Percentiles rank a stretch among this genome's conserved stretches.
phyloP scores from a whole-genome alignment of 192 early-diverging fungal species.

The Chytriomyces hyalinus region DNA sequence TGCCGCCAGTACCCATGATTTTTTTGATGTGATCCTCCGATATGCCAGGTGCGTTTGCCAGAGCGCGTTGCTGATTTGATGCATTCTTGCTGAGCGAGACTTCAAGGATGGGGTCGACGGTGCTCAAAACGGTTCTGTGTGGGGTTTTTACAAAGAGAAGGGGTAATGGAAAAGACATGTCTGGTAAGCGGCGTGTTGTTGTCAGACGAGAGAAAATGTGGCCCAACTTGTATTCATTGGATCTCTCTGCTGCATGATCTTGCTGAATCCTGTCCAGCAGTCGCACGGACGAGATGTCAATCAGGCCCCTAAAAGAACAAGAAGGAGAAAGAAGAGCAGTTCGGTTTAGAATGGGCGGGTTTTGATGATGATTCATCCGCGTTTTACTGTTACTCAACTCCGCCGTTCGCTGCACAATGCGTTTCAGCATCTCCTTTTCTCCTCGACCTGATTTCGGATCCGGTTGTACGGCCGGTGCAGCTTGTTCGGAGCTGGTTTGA shows the following conservation, averaged over 20 bases:
- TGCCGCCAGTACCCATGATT: background rate
- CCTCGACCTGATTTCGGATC: background rate
- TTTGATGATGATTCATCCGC: background rate
- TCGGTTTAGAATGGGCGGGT: background rate
- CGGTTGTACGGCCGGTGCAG: background rate
- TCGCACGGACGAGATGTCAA: slow-evolving; percentile 51
- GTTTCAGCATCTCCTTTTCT: slow-evolving; percentile 45
- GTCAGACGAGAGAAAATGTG: no score
- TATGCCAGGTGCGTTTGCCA: background rate
- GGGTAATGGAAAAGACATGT: background rate
- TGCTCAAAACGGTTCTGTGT: slow-evolving; percentile 7
- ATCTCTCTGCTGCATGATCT: slow-evolving; percentile 46
- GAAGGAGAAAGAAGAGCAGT: background rate
- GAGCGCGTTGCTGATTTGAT: background rate
- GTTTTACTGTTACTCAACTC: slow-evolving; percentile 44
- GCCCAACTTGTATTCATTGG: slow-evolving; percentile 41
- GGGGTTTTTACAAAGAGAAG: background rate
- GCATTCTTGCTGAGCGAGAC: background rate
- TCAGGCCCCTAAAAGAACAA: slow-evolving; percentile 37
- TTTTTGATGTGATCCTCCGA: background rate
- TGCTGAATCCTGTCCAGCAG: slow-evolving; percentile 49
- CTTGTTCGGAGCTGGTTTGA: background rate
- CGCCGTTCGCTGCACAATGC: slow-evolving; percentile 49
- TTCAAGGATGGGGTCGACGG: background rate
- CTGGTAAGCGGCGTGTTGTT: background rate